Base-by-base conservation (phyloP, 352 stramenopile species). In the Globisporangium carolinianum region DNA sequence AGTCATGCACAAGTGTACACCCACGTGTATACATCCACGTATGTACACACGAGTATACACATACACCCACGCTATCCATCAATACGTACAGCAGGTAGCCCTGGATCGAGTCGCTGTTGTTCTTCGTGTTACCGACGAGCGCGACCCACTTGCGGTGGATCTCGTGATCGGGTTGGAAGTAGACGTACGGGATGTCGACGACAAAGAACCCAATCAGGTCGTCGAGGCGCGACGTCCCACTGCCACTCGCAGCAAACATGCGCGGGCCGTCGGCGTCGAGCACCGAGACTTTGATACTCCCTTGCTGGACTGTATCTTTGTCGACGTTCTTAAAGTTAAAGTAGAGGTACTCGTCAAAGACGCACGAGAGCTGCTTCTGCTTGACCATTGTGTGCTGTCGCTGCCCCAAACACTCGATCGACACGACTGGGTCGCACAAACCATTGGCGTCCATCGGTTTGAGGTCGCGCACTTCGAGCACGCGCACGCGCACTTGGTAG, bases 381-480 rank as follows among this genome's bases (percentile, higher is more conserved):
- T 95, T 86, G 56, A 94, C 75, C 47, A 80, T 67, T 7, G 80
- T 94, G 56, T 95, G 73, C 53, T 94, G 77, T 8, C 79, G 77
- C 53, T 95, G 82, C 4, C 76, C 80, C 45, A 96, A 72, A 46
- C 85, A 91, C 61, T 93, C 85, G 14, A 95, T 79, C 14, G 83
- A 80, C 5, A 96, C 72, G 15, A 97, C 87, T 5, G 91, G 91
- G 60, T 98, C 91, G 50, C 79, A 93, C 10, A 87, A 69, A 10
- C 89, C 89, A 60, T 96, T 89, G 9, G 72, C 54, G 48, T 96
- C 86, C 75, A 92, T 93, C 1, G 85, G 73, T 46, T 94, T 85
- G n/a, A 97, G 72, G 57, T 95, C 85, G n/a, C 86, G 78, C 37
- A 91, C 85, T 83, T 97, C 86, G 62, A 97, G 95, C 37, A 96